Percentiles rank a stretch among this genome's conserved stretches.
Conservation (phyloP, 2,329 filamentous ascomycete species). For the Hypoxylon sp. region DNA sequence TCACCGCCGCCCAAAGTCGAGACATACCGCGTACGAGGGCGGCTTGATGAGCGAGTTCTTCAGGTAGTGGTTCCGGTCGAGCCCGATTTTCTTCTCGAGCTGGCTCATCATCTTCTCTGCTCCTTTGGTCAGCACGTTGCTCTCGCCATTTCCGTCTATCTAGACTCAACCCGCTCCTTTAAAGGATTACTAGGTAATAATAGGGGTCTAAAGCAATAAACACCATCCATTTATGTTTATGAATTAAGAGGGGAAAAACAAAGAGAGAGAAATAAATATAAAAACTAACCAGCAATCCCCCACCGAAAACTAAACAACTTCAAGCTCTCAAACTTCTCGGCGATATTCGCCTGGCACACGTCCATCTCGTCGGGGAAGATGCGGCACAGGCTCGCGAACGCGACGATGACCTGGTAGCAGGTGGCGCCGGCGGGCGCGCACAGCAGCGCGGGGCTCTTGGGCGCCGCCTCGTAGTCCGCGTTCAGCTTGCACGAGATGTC, state of each 20-base stretch:
- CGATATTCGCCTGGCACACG: constrained; percentile 51
- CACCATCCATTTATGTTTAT: too few relatives aligned
- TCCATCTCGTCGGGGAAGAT: constrained; percentile 53
- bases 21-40: constrained; percentile 29
- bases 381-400: constrained; percentile 48
- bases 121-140: constrained; percentile 21
- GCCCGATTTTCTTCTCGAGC: constrained; percentile 50
- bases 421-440: constrained; percentile 54
- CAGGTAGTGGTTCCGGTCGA: constrained; percentile 51
- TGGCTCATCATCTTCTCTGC: constrained; percentile 55
- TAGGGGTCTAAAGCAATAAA: too few relatives aligned
- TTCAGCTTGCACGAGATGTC: constrained; percentile 56
- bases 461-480: constrained; percentile 43
- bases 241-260: too few relatives aligned
- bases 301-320: constrained; percentile 54
- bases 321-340: constrained; percentile 56
- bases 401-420: constrained; percentile 53
- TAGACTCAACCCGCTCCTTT: background rate
- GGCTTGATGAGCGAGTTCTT: constrained; percentile 40
- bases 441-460: constrained; percentile 49
- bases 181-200: background rate
- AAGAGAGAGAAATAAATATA: background rate
- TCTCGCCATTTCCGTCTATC: background rate
- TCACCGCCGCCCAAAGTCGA: constrained; percentile 33
- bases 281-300: constrained; percentile 53